Conservation (phyloP, 139 green algal species). For the Gonium pectorale region DNA sequence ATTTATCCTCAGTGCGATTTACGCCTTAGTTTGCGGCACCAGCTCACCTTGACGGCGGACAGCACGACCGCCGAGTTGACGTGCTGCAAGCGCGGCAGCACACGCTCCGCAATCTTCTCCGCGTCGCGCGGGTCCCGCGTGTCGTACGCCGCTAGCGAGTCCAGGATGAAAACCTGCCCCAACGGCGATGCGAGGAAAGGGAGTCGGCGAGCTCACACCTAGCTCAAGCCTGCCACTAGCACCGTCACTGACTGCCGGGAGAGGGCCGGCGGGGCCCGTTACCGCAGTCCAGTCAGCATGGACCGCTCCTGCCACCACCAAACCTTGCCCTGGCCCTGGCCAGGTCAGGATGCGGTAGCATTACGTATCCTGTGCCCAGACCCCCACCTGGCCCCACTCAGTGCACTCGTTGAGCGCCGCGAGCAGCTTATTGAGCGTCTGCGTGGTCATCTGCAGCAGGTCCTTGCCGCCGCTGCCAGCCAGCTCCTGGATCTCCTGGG, state of each 20-base stretch:
- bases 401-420: conserved; percentile 98
- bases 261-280: too few relatives aligned
- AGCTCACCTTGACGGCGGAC: conserved; percentile 91
- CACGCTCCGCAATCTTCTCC: conserved; percentile 90
- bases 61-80: conserved; percentile 98
- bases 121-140: conserved; percentile 47
- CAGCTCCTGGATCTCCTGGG: conserved; percentile 84
- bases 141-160: conserved; percentile 87
- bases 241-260: too few relatives aligned
- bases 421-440: conserved; percentile 94
- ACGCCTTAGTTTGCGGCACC: too few relatives aligned
- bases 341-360: too few relatives aligned
- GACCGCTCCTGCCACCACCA: too few relatives aligned
- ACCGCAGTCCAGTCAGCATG: background rate
- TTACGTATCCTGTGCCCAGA: too few relatives aligned
- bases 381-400: conserved; percentile 93
- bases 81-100: conserved; percentile 98
- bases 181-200: too few relatives aligned
- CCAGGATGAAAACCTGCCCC: conserved; percentile 97
- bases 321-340: too few relatives aligned
- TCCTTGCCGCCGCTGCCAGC: conserved; percentile 57
- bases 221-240: too few relatives aligned
- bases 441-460: conserved; percentile 82
- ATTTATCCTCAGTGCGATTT: too few relatives aligned
- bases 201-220: too few relatives aligned